Percentiles rank a stretch among this genome's conserved stretches.
Conservation (phyloP, 78 protist species). For the Dictyostelium discoideum region DNA sequence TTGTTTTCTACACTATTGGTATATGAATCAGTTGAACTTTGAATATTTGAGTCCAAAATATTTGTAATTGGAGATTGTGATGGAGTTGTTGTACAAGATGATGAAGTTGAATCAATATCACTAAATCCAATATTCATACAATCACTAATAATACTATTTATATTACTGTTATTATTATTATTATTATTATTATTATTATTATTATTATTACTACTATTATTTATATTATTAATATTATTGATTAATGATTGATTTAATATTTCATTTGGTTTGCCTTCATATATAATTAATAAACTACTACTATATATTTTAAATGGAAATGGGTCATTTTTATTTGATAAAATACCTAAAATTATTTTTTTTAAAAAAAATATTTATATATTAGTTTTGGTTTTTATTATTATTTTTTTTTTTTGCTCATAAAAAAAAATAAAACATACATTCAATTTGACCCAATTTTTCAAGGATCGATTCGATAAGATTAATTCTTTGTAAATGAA, state of each 20-base stretch:
- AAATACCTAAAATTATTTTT: background rate
- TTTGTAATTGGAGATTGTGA: background rate
- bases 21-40: background rate
- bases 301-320: constrained; percentile 62
- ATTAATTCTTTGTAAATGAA: background rate
- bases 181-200: background rate
- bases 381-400: background rate
- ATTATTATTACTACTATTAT: background rate
- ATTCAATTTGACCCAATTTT: constrained; percentile 23
- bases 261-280: constrained; percentile 26
- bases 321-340: constrained; percentile 17
- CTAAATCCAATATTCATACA: background rate
- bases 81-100: constrained; percentile 16
- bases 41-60: background rate
- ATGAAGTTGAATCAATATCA: background rate
- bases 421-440: constrained; percentile 5
- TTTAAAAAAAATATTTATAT: background rate
- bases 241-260: background rate
- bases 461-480: constrained; percentile 30
- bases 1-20: background rate
- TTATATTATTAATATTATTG: background rate
- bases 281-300: constrained; percentile 62
- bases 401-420: background rate
- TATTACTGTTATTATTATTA: background rate
- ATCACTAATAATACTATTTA: background rate